These are phyloP conservation scores for Ustilaginoidea virens DNA, from an alignment of 2,329 filamentous ascomycete species.

Conservation along the genomic window DNA sequence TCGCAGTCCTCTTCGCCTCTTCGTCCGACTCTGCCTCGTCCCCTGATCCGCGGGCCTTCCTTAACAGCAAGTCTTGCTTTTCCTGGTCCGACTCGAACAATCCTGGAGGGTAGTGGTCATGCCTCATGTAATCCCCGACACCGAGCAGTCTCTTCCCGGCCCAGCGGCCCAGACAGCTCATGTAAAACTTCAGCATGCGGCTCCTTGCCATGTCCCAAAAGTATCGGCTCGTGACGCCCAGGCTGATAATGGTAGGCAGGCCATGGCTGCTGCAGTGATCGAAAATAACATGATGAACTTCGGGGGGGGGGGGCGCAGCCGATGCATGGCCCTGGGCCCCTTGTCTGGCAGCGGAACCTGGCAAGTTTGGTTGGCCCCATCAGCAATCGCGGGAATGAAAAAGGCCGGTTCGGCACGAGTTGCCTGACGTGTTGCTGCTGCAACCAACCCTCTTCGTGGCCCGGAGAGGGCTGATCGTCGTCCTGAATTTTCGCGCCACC, in stretches of 20 bases:
- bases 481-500: background rate
- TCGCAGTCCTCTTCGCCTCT: too few species aligned
- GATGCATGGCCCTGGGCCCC: background rate
- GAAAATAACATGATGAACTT: slow-evolving; percentile 1
- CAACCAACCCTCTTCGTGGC: background rate
- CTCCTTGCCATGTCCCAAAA: background rate
- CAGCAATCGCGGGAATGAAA: too few species aligned
- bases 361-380: too few species aligned
- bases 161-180: background rate
- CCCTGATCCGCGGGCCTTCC: too few species aligned
- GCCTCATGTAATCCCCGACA: background rate
- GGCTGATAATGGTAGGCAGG: background rate
- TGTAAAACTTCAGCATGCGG: background rate
- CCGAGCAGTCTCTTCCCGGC: background rate
- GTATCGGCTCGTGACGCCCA: slow-evolving; percentile 2
- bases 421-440: too few species aligned
- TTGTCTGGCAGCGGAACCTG: too few species aligned
- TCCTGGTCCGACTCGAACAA: background rate
- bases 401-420: too few species aligned
- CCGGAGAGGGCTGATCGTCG: background rate
- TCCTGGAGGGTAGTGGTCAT: background rate
- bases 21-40: too few species aligned
- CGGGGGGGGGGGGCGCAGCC: background rate
- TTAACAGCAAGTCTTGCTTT: background rate
- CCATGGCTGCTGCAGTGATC: background rate